phyloP scores from a whole-genome alignment of 441 rosid species.

The Arabidopsis lyrata region DNA sequence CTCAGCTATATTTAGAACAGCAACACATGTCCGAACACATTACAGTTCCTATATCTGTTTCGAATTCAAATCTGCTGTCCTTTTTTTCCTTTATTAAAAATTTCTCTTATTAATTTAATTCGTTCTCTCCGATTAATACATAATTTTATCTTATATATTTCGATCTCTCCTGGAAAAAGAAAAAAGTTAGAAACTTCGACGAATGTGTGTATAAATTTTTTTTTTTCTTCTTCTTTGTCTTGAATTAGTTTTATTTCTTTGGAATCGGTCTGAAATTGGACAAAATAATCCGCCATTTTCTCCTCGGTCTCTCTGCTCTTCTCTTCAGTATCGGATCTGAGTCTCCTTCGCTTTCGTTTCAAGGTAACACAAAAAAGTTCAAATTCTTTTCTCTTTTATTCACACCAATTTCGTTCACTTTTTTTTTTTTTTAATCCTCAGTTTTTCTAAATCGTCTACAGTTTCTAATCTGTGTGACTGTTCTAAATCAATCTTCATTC shows the following conservation, averaged over 20 bases:
- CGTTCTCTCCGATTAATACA: neutral
- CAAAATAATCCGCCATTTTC: constrained; percentile 38
- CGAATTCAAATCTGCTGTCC: constrained; percentile 36
- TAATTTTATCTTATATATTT: neutral
- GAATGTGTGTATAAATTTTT: constrained; percentile 18
- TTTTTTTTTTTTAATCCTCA: neutral
- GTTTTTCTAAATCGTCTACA: neutral
- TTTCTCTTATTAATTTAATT: neutral
- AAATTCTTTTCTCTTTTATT: constrained; percentile 30
- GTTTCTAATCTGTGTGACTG: neutral
- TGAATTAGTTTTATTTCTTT: constrained; percentile 2
- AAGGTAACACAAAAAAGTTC: constrained; percentile 31
- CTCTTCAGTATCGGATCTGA: constrained; percentile 57
- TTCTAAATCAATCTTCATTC: constrained; percentile 7
- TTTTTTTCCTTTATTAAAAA: constrained; percentile 6
- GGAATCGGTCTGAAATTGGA: constrained; percentile 42
- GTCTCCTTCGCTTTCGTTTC: constrained; percentile 47
- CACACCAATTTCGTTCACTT: constrained; percentile 6
- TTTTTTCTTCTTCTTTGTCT: constrained; percentile 19
- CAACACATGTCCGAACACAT: constrained; percentile 43
- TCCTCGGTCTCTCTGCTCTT: constrained; percentile 39
- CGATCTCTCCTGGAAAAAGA: constrained; percentile 28
- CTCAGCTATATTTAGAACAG: constrained; percentile 41
- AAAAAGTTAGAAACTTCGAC: constrained; percentile 35
- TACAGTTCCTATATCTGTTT: constrained; percentile 31